A percentile compares a stretch with the other conserved stretches of the same genome.
Evolutionary conservation across 805 yeast species (phyloP).

Genomic region (Lipomyces chichibuensis): DNA sequence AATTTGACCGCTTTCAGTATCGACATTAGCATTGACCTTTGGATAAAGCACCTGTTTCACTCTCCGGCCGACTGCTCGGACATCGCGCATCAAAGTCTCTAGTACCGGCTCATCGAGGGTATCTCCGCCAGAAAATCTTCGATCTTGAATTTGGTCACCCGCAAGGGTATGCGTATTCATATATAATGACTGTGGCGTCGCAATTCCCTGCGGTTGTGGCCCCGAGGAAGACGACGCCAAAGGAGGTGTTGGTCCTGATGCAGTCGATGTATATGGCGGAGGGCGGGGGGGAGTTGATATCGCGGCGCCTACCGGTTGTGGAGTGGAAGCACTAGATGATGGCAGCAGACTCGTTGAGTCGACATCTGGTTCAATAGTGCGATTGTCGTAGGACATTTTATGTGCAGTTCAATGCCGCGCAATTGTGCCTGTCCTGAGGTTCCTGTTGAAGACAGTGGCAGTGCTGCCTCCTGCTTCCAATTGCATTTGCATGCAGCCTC

Average conservation of each 20-base stretch:
- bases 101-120: conserved; percentile 72
- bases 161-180: conserved; percentile 23
- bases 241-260: conserved; percentile 7
- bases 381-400: conserved; percentile 22
- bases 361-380: conserved; percentile 26
- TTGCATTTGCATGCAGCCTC: neutral
- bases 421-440: neutral
- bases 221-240: conserved; percentile 20
- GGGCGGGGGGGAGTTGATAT: conserved; percentile 5
- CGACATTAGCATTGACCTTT: conserved; percentile 36
- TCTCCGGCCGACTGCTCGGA: conserved; percentile 50
- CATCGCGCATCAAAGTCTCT: conserved; percentile 56
- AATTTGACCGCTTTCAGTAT: conserved; percentile 36
- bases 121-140: conserved; percentile 66
- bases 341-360: conserved; percentile 6
- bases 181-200: conserved; percentile 1
- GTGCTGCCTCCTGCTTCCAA: neutral
- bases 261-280: conserved; percentile 15
- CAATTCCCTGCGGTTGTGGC: conserved; percentile 8
- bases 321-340: neutral
- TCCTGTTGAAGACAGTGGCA: neutral
- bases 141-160: conserved; percentile 48
- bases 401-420: neutral
- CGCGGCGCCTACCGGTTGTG: conserved; percentile 1
- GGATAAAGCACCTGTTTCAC: conserved; percentile 53